Evolutionary conservation across 352 stramenopile species (phyloP).

Genomic region (Phytophthora foliorum): DNA sequence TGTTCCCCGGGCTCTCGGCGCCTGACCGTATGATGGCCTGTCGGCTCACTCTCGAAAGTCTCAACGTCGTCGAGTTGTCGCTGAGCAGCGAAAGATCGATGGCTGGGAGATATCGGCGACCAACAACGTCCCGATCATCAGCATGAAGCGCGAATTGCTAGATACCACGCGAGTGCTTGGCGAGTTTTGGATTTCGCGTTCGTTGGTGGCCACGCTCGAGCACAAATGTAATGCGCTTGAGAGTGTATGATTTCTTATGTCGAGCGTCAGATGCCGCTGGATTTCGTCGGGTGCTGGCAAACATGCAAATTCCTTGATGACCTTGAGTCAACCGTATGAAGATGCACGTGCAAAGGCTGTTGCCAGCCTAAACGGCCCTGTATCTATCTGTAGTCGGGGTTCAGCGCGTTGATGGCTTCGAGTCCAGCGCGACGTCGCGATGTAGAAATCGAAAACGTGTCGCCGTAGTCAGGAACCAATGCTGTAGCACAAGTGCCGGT

Average conservation of each 20-base stretch:
- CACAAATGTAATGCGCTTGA: neutral
- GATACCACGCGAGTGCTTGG: too few species aligned
- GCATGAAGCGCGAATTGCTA: too few species aligned
- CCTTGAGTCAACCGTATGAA: conserved; percentile 8
- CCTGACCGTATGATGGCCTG: conserved; percentile 7
- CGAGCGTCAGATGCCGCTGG: conserved; percentile 9
- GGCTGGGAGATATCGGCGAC: neutral
- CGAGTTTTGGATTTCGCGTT: neutral
- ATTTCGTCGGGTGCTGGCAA: conserved; percentile 12
- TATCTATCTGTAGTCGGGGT: neutral
- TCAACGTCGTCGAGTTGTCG: conserved; percentile 15
- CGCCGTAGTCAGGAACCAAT: conserved; percentile 15
- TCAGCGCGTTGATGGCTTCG: neutral
- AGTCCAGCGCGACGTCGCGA: neutral
- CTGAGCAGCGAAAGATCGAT: conserved; percentile 10
- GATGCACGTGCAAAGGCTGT: neutral
- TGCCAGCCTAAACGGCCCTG: neutral
- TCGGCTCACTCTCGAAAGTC: neutral
- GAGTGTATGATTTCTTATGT: conserved; percentile 17
- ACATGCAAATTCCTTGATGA: conserved; percentile 19
- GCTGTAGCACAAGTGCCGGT: too few species aligned
- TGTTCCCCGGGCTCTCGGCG: conserved; percentile 13
- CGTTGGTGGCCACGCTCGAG: neutral
- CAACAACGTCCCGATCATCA: neutral
- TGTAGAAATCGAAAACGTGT: conserved; percentile 2